Conservation (phyloP, 2,329 filamentous ascomycete genomes). For the Colletotrichum viniferum region DNA sequence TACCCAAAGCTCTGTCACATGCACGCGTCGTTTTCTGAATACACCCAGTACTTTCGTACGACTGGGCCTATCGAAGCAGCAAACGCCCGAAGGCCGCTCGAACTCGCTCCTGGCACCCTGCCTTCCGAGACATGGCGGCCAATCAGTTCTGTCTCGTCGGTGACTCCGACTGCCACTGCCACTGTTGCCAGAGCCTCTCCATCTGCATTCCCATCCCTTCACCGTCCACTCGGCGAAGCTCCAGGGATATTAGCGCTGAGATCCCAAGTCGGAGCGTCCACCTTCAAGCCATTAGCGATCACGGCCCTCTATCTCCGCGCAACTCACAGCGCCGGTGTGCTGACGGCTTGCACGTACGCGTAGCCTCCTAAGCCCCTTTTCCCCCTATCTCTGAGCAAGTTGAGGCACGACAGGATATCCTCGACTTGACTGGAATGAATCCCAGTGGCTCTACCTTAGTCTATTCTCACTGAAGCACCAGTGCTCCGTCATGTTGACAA, state of each 20-base stretch:
- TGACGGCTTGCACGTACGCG: neutral
- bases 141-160: neutral
- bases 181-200: neutral
- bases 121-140: conserved; percentile 18
- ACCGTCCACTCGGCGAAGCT: neutral
- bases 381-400: neutral
- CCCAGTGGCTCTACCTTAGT: neutral
- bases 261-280: neutral
- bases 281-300: neutral
- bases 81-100: neutral
- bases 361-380: neutral
- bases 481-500: neutral
- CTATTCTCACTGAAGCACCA: neutral
- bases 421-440: neutral
- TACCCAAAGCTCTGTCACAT: conserved; percentile 4
- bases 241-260: neutral
- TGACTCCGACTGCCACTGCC: conserved; percentile 3
- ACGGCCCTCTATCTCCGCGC: neutral
- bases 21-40: neutral
- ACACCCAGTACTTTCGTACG: neutral
- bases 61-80: neutral
- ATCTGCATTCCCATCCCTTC: neutral
- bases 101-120: neutral
- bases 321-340: neutral
- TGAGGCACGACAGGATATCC: neutral